These are phyloP conservation scores for Tolypocladium ovalisporum DNA, from an alignment of 2,329 filamentous ascomycete genomes.

Conservation along the genomic window DNA sequence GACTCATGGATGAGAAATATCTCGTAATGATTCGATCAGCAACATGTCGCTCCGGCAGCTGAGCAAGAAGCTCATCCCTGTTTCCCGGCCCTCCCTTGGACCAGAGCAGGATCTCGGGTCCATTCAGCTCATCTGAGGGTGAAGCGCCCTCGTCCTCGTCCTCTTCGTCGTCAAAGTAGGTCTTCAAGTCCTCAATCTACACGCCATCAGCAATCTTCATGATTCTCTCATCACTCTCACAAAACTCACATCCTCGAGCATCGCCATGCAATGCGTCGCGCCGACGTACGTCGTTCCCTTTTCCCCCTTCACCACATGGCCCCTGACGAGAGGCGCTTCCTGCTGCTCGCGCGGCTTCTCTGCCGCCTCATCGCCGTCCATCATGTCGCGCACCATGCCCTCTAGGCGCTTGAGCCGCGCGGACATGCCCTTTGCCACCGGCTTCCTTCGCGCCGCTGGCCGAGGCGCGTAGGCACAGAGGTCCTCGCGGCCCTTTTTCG, in stretches of 20 bases:
- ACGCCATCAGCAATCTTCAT: slow-evolving; percentile 2
- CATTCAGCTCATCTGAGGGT: slow-evolving; percentile 21
- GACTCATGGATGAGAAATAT: slow-evolving; percentile 42
- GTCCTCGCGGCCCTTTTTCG: slow-evolving; percentile 34
- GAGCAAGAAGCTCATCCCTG: slow-evolving; percentile 34
- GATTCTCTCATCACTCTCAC: background rate
- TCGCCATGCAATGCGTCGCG: slow-evolving; percentile 49
- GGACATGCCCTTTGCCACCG: slow-evolving; percentile 38
- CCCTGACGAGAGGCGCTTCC: slow-evolving; percentile 15
- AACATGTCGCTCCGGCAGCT: slow-evolving; percentile 33
- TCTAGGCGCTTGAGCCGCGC: slow-evolving; percentile 43
- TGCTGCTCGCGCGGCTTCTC: slow-evolving; percentile 1
- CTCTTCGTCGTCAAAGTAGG: slow-evolving; percentile 41
- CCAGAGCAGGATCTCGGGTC: slow-evolving; percentile 32
- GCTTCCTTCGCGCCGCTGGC: slow-evolving; percentile 26
- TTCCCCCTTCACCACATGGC: slow-evolving; percentile 32
- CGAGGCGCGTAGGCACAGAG: slow-evolving; percentile 38
- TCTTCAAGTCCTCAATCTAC: slow-evolving; percentile 48
- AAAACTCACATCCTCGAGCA: slow-evolving; percentile 44
- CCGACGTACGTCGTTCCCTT: slow-evolving; percentile 41
- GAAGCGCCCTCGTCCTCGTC: slow-evolving; percentile 22
- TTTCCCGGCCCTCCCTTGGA: slow-evolving; percentile 25
- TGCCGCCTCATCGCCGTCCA: slow-evolving; percentile 24
- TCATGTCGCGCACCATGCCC: slow-evolving; percentile 45
- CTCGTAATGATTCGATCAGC: slow-evolving; percentile 39